These are phyloP conservation scores for Euphrasia confusa DNA, from an alignment of 257 asterid genomes.

Conservation along the genomic window DNA sequence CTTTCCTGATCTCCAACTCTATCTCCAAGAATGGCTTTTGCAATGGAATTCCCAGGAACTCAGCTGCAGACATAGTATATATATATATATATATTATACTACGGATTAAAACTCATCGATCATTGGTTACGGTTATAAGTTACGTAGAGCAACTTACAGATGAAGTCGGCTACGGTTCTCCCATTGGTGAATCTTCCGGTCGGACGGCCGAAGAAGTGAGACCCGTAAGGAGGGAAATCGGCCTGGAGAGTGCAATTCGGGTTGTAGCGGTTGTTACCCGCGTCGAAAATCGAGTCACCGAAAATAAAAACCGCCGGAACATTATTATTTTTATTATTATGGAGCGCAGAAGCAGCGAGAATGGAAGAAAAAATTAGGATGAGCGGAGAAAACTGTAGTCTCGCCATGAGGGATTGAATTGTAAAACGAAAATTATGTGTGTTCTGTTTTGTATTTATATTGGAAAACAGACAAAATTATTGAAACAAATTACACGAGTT, in stretches of 20 bases:
- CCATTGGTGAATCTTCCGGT: constrained; percentile 86
- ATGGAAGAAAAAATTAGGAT: constrained; percentile 16
- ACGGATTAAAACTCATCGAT: too few relatives aligned
- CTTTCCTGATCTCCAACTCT: constrained; percentile 37
- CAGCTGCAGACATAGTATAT: constrained; percentile 32
- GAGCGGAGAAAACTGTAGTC: background rate
- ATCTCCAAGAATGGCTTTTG: constrained; percentile 62
- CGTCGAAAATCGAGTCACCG: constrained; percentile 74
- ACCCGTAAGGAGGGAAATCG: constrained; percentile 80
- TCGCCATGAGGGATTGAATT: constrained; percentile 31
- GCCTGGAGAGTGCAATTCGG: constrained; percentile 58
- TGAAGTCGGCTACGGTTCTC: constrained; percentile 65
- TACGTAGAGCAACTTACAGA: constrained; percentile 31
- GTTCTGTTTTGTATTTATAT: background rate
- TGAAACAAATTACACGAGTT: constrained; percentile 44
- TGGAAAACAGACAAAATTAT: constrained; percentile 24
- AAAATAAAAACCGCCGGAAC: constrained; percentile 47
- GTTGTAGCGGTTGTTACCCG: constrained; percentile 70
- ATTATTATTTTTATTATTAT: constrained; percentile 22
- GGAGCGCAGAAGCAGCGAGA: constrained; percentile 24
- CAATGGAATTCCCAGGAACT: constrained; percentile 48
- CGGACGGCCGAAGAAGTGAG: constrained; percentile 59
- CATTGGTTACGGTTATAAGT: too few relatives aligned
- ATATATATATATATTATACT: too few relatives aligned
- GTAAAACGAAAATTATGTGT: background rate